These are phyloP conservation scores for Sphaerostilbella broomeana DNA, from an alignment of 2,329 filamentous ascomycete species.

Conservation along the genomic window DNA sequence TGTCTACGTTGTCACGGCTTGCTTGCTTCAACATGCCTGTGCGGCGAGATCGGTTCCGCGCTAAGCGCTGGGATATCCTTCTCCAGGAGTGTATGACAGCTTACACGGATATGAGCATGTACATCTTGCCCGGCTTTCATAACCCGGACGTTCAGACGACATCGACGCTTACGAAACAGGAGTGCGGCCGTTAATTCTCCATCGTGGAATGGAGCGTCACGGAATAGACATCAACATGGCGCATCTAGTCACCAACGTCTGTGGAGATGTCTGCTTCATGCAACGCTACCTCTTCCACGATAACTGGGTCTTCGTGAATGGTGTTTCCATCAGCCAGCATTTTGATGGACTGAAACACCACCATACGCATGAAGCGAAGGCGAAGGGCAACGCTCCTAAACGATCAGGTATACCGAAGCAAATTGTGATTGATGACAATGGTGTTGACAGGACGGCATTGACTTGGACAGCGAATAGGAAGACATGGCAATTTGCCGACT, in stretches of 20 bases:
- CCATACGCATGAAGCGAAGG: constrained; percentile 3
- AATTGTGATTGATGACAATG: constrained; percentile 27
- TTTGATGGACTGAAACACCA: constrained; percentile 27
- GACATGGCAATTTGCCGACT: constrained; percentile 38
- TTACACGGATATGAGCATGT: constrained; percentile 31
- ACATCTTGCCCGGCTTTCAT: constrained; percentile 38
- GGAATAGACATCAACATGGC: constrained; percentile 34
- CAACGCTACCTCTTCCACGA: constrained; percentile 40
- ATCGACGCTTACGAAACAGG: constrained; percentile 34
- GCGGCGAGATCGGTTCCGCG: constrained; percentile 14
- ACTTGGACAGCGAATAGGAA: constrained; percentile 31
- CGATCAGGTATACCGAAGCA: constrained; percentile 21
- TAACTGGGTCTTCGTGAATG: constrained; percentile 43
- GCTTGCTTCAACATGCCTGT: constrained; percentile 29
- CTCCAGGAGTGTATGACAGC: constrained; percentile 35
- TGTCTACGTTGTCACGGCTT: constrained; percentile 29
- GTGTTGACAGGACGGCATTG: constrained; percentile 25
- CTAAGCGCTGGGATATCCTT: constrained; percentile 34
- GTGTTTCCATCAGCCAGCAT: constrained; percentile 39
- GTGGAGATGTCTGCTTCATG: constrained; percentile 41
- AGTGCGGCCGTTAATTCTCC: constrained; percentile 34
- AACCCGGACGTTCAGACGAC: constrained; percentile 28
- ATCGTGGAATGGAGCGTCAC: constrained; percentile 33
- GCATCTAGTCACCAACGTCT: constrained; percentile 35
- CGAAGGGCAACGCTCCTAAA: constrained; percentile 9